phyloP scores from a whole-genome alignment of 1,139 yeast species.

The Eremothecium coryli region DNA sequence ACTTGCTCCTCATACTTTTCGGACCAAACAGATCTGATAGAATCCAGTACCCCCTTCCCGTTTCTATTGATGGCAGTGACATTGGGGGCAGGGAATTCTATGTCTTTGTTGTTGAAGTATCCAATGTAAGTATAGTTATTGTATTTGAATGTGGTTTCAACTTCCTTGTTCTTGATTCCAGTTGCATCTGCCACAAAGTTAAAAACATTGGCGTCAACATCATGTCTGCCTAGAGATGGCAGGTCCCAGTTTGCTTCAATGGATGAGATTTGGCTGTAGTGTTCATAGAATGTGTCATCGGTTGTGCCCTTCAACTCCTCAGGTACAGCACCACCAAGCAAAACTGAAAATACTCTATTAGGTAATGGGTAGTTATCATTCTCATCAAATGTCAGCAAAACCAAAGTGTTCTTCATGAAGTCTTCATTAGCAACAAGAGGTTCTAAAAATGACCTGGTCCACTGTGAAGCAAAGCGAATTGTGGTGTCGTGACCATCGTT shows the following conservation, averaged over 20 bases:
- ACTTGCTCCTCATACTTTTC: conserved; percentile 20
- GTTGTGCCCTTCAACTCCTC: conserved; percentile 33
- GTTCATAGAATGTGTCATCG: conserved; percentile 41
- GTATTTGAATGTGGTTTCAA: conserved; percentile 33
- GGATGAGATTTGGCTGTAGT: conserved; percentile 40
- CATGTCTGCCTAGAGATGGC: conserved; percentile 40
- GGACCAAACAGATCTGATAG: conserved; percentile 25
- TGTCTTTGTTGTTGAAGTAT: conserved; percentile 31
- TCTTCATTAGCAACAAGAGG: conserved; percentile 36
- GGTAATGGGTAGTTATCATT: conserved; percentile 35
- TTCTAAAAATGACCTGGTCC: conserved; percentile 37
- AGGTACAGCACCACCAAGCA: conserved; percentile 40
- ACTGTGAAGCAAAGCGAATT: conserved; percentile 36
- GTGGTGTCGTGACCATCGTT: conserved; percentile 42
- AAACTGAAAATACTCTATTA: conserved; percentile 37
- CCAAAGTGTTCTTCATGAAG: conserved; percentile 38
- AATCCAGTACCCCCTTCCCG: conserved; percentile 31
- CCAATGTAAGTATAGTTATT: conserved; percentile 38
- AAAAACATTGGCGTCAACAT: conserved; percentile 41
- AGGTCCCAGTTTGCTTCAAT: conserved; percentile 41
- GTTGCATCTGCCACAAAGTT: conserved; percentile 33
- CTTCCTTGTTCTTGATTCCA: conserved; percentile 30
- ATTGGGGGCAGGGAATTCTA: conserved; percentile 35
- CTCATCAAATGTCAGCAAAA: conserved; percentile 41
- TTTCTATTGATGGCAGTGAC: conserved; percentile 34